Percentiles rank a stretch among this genome's conserved stretches.
phyloP scores from a whole-genome alignment of 768 basidiomycete genomes.

The Grammothele lineata region DNA sequence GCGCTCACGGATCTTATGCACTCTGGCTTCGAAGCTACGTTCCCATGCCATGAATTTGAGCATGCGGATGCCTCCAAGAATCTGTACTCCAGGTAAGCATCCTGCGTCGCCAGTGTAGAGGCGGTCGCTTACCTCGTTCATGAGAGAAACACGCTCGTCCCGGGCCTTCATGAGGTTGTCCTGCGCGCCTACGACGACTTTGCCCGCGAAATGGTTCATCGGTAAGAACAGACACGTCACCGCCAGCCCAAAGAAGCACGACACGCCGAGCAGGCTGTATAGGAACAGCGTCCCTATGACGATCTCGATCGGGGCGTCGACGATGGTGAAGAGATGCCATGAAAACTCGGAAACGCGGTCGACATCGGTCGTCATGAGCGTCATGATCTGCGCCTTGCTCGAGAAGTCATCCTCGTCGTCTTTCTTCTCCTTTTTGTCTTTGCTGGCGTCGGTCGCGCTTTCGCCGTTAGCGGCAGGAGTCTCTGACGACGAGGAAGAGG shows the following conservation, averaged over 20 bases:
- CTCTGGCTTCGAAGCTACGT: conserved; percentile 76
- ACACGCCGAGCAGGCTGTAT: conserved; percentile 73
- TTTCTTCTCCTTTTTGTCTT: conserved; percentile 45
- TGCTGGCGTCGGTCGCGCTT: conserved; percentile 1
- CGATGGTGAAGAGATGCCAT: conserved; percentile 71
- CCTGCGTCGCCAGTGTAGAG: background rate
- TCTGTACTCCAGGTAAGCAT: conserved; percentile 29
- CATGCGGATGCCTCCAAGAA: conserved; percentile 87
- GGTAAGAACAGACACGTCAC: conserved; percentile 66
- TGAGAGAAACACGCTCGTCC: conserved; percentile 84
- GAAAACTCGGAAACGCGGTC: conserved; percentile 85
- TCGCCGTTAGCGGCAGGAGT: conserved; percentile 19
- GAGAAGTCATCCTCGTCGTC: conserved; percentile 54
- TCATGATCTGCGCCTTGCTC: conserved; percentile 81
- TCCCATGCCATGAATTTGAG: conserved; percentile 98
- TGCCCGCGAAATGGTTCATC: conserved; percentile 81
- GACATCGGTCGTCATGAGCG: conserved; percentile 92
- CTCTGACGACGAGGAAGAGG: conserved; percentile 45
- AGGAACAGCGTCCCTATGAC: conserved; percentile 70
- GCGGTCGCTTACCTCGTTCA: conserved; percentile 77
- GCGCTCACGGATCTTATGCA: conserved; percentile 68
- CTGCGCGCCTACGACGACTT: conserved; percentile 71
- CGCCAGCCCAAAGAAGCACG: conserved; percentile 73
- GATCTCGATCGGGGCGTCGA: conserved; percentile 78
- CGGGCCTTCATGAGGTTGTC: conserved; percentile 89